These are phyloP conservation scores for Monilinia vaccinii-corymbosi DNA, from an alignment of 2,329 filamentous ascomycete genomes.

Conservation along the genomic window DNA sequence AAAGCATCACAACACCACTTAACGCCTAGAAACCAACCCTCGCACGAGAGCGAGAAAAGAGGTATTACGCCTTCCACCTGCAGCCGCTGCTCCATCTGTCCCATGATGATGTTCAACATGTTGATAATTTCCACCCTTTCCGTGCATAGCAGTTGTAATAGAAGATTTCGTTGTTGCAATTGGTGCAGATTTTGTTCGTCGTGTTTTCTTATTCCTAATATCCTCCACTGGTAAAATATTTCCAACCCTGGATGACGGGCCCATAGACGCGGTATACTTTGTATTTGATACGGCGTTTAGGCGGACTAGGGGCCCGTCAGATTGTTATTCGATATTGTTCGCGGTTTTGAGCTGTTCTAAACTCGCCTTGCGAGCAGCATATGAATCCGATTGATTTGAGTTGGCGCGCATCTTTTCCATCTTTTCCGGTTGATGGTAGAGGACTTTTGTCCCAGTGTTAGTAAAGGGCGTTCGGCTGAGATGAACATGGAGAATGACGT, in stretches of 20 bases:
- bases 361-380: slow-evolving; percentile 89
- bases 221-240: slow-evolving; percentile 1
- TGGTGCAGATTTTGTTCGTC: slow-evolving; percentile 6
- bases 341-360: slow-evolving; percentile 97
- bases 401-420: slow-evolving; percentile 49
- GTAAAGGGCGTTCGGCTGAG: background rate
- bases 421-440: slow-evolving; percentile 72
- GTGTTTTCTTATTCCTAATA: slow-evolving; percentile 7
- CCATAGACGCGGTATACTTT: slow-evolving; percentile 12
- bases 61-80: slow-evolving; percentile 6
- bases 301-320: slow-evolving; percentile 44
- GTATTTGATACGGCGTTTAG: slow-evolving; percentile 8
- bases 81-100: background rate
- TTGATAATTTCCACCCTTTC: slow-evolving; percentile 6
- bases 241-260: slow-evolving; percentile 18
- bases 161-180: background rate
- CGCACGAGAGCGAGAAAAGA: slow-evolving; percentile 10
- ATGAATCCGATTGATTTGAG: slow-evolving; percentile 70
- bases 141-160: slow-evolving; percentile 1
- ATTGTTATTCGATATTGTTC: slow-evolving; percentile 96
- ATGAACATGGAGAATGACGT: slow-evolving; percentile 34
- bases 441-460: slow-evolving; percentile 36
- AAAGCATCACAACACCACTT: slow-evolving; percentile 9
- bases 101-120: slow-evolving; percentile 5
- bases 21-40: slow-evolving; percentile 10